A percentile compares a stretch with the other conserved stretches of the same genome.
phyloP scores from a whole-genome alignment of 2,329 filamentous ascomycete species.

The Metarhizium sp. region DNA sequence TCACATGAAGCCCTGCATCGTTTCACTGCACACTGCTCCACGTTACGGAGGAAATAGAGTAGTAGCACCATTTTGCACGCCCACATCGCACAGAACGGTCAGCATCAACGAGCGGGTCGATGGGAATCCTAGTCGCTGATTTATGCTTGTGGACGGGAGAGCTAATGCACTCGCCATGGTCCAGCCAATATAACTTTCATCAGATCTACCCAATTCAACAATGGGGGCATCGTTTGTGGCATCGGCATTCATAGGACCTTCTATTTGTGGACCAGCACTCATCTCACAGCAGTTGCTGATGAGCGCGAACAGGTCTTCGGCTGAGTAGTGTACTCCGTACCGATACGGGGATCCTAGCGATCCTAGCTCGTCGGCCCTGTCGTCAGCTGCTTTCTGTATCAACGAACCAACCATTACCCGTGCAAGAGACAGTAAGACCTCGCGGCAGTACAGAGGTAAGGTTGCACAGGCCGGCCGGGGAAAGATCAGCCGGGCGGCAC shows the following conservation, averaged over 20 bases:
- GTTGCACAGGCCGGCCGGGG: not conserved
- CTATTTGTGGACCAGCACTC: not conserved
- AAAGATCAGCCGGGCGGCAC: not conserved
- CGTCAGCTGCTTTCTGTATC: not conserved
- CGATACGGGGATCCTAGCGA: not conserved
- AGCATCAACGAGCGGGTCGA: not conserved
- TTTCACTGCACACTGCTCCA: not conserved
- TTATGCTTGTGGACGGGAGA: conserved; percentile 10
- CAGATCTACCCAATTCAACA: conserved; percentile 1
- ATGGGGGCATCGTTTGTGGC: not conserved
- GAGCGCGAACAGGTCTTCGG: not conserved
- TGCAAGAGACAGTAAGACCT: not conserved
- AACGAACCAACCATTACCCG: not conserved
- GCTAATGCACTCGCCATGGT: conserved; percentile 10
- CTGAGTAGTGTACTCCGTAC: not conserved
- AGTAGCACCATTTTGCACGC: not conserved
- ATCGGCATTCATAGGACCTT: no score
- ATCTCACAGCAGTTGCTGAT: not conserved
- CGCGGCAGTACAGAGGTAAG: not conserved
- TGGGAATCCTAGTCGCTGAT: not conserved
- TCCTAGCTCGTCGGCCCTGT: not conserved
- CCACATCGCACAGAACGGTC: not conserved
- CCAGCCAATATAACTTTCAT: not conserved
- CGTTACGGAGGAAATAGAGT: not conserved
- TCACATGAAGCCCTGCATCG: not conserved